Percentiles rank a stretch among this genome's conserved stretches.
Conservation (phyloP, 495 filamentous ascomycete genomes). For the Echria macrotheca region DNA sequence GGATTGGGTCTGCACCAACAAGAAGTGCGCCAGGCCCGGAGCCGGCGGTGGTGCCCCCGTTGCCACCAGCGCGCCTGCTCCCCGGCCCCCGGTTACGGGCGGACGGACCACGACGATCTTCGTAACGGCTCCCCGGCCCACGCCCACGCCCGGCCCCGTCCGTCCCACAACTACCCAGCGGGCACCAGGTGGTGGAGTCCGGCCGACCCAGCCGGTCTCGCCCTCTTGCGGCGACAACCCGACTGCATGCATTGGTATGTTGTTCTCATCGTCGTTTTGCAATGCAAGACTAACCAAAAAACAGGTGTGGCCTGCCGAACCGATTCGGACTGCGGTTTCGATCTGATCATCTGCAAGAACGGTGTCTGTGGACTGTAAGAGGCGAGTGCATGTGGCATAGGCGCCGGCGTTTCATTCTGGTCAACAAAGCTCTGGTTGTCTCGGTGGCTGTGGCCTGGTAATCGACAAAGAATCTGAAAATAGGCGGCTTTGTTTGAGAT, state of each 20-base stretch:
- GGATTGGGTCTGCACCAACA: slow-evolving; percentile 13
- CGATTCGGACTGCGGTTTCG: slow-evolving; percentile 20
- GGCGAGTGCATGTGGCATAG: too few relatives aligned
- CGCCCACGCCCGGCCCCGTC: background rate
- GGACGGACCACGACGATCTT: slow-evolving; percentile 5
- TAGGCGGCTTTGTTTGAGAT: too few relatives aligned
- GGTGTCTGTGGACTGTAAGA: slow-evolving; percentile 21
- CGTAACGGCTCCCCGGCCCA: slow-evolving; percentile 1
- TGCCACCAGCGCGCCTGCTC: background rate
- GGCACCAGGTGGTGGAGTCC: slow-evolving; percentile 11
- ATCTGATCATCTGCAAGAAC: slow-evolving; percentile 23
- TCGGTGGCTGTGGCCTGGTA: too few relatives aligned
- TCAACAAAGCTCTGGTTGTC: too few relatives aligned
- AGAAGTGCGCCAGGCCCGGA: slow-evolving; percentile 17
- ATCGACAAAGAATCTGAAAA: too few relatives aligned
- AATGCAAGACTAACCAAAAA: background rate
- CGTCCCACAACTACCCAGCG: too few relatives aligned
- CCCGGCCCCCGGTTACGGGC: background rate
- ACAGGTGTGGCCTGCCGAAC: slow-evolving; percentile 18
- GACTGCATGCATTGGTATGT: slow-evolving; percentile 21
- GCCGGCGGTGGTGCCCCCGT: background rate
- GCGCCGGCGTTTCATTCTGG: too few relatives aligned
- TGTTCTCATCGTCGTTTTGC: background rate
- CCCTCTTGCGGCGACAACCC: slow-evolving; percentile 18
- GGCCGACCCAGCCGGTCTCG: background rate